Percentiles rank a stretch among this genome's conserved stretches.
Conservation (phyloP, 257 asterid genomes). For the Fraxinus americana region DNA sequence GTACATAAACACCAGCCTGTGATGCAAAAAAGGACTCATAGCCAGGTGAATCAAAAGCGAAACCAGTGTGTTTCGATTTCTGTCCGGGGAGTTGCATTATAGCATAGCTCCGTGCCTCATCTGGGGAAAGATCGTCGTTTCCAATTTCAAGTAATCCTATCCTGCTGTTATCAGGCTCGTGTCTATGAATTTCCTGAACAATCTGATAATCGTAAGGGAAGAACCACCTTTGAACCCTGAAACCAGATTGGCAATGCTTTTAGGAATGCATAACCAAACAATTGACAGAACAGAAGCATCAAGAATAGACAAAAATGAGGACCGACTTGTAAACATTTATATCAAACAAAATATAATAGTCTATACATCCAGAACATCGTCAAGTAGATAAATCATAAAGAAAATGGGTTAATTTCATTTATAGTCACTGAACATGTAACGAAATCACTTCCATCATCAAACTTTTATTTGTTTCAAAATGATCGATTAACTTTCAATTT, state of each 20-base stretch:
- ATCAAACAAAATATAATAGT: neutral
- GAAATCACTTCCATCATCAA: neutral
- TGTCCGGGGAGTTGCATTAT: conserved; percentile 91
- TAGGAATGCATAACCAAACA: neutral
- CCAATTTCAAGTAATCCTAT: conserved; percentile 83
- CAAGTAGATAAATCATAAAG: neutral
- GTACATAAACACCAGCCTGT: conserved; percentile 91
- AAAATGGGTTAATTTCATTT: neutral
- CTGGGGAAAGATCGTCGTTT: conserved; percentile 59
- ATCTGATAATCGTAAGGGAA: conserved; percentile 94
- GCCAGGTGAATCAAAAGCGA: conserved; percentile 99
- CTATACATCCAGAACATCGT: neutral
- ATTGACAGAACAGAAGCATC: neutral
- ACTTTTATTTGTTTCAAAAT: too few species aligned
- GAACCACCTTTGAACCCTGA: conserved; percentile 96
- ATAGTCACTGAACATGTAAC: neutral
- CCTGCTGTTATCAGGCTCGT: conserved; percentile 71
- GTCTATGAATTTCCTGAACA: conserved; percentile 90
- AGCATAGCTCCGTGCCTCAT: conserved; percentile 88
- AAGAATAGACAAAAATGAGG: neutral
- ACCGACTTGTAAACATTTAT: neutral
- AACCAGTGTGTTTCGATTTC: conserved; percentile 92
- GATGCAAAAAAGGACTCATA: conserved; percentile 97
- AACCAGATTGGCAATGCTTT: conserved; percentile 7
- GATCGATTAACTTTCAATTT: too few species aligned